These are phyloP conservation scores for Boletus vermiculosoides DNA, from an alignment of 768 basidiomycete species.

Conservation along the genomic window DNA sequence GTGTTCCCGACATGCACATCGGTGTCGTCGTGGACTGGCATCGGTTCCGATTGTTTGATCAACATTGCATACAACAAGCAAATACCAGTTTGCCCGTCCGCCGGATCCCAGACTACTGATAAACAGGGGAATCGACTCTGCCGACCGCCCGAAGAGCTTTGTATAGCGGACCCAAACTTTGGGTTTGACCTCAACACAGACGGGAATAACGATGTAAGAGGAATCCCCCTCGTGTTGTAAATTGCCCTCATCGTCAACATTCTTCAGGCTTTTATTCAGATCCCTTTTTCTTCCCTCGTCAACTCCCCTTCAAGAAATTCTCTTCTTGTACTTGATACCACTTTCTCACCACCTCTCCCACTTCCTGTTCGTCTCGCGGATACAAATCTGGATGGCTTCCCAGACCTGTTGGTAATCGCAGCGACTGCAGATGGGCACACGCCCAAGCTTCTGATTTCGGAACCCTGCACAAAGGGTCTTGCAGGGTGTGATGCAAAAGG, in stretches of 20 bases:
- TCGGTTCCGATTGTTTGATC: constrained; percentile 75
- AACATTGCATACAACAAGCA: constrained; percentile 95
- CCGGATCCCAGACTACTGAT: constrained; percentile 45
- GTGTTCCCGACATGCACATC: constrained; percentile 81
- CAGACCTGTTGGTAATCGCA: constrained; percentile 71
- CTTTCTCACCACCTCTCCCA: constrained; percentile 65
- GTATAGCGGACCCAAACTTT: constrained; percentile 78
- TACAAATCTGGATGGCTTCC: constrained; percentile 91
- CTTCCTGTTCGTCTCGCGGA: constrained; percentile 83
- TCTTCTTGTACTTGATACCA: constrained; percentile 69
- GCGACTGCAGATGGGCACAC: constrained; percentile 45
- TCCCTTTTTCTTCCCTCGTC: constrained; percentile 64
- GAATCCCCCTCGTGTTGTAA: neutral
- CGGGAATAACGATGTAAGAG: constrained; percentile 49
- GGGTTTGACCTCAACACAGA: constrained; percentile 63
- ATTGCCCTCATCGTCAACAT: neutral
- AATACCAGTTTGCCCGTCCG: constrained; percentile 69
- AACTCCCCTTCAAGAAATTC: constrained; percentile 44
- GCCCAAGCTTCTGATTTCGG: constrained; percentile 63
- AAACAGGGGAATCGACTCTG: constrained; percentile 59
- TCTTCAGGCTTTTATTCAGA: constrained; percentile 60
- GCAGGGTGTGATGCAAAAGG: constrained; percentile 56
- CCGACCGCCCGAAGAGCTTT: constrained; percentile 76
- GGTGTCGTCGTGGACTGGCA: constrained; percentile 64
- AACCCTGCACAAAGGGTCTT: constrained; percentile 54